These are phyloP conservation scores for Pythium volutum DNA, from an alignment of 352 stramenopile species.

Conservation along the genomic window DNA sequence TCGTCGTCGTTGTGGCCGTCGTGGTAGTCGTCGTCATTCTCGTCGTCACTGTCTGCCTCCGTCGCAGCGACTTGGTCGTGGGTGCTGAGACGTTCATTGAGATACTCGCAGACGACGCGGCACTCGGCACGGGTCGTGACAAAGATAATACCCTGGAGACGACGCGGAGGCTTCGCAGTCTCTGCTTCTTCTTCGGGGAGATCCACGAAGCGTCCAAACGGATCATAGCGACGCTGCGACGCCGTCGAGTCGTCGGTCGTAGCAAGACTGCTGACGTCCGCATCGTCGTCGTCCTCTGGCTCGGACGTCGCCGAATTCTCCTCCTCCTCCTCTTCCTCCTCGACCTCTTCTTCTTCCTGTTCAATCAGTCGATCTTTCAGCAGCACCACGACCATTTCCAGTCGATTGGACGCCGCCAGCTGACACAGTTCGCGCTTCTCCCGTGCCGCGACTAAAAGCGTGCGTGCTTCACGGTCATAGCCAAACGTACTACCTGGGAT, in stretches of 20 bases:
- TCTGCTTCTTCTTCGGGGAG: too few species aligned
- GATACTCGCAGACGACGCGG: slow-evolving; percentile 70
- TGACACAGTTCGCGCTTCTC: slow-evolving; percentile 28
- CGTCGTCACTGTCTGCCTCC: not conserved
- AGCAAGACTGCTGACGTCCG: too few species aligned
- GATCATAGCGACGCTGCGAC: too few species aligned
- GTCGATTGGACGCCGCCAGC: slow-evolving; percentile 51
- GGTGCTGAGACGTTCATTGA: slow-evolving; percentile 68
- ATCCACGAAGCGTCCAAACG: too few species aligned
- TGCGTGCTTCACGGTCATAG: slow-evolving; percentile 49
- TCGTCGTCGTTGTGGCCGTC: too few species aligned
- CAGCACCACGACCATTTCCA: slow-evolving; percentile 58
- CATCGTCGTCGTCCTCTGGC: too few species aligned
- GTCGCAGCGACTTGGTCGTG: not conserved
- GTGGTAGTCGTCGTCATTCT: too few species aligned
- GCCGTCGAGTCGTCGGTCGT: not conserved
- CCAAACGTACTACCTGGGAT: slow-evolving; percentile 58
- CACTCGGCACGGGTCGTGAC: slow-evolving; percentile 80
- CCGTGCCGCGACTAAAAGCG: slow-evolving; percentile 41
- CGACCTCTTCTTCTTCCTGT: not conserved
- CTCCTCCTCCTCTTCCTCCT: slow-evolving; percentile 5
- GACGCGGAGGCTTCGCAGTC: not conserved
- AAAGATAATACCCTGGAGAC: slow-evolving; percentile 64
- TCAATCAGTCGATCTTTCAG: slow-evolving; percentile 33
- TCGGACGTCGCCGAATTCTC: not conserved